These are phyloP conservation scores for Penicillium egyptiacum DNA, from an alignment of 495 filamentous ascomycete genomes.

Conservation along the genomic window DNA sequence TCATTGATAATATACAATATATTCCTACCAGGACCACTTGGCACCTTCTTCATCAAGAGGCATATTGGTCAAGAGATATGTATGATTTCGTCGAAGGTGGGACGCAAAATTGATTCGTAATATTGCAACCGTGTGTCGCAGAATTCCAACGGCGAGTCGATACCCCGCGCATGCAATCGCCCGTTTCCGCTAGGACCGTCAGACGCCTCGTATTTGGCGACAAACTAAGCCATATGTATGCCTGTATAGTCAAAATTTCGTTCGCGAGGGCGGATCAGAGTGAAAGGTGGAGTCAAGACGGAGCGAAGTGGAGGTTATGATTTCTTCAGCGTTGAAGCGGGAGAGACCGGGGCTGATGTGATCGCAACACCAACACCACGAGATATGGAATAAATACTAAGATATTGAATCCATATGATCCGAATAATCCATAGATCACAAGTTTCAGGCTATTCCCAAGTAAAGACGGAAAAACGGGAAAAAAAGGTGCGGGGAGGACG, in stretches of 20 bases:
- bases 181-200: constrained; percentile 6
- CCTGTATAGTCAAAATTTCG: background rate
- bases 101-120: constrained; percentile 7
- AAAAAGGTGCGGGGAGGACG: constrained; percentile 10
- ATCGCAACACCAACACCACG: constrained; percentile 1
- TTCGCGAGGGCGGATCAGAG: background rate
- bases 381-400: background rate
- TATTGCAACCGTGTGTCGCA: constrained; percentile 3
- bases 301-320: constrained; percentile 9
- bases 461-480: background rate
- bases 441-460: background rate
- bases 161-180: constrained; percentile 12
- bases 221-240: constrained; percentile 10
- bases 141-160: background rate
- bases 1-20: constrained; percentile 1
- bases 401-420: background rate
- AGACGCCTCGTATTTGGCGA: constrained; percentile 1
- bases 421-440: background rate
- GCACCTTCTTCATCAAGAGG: constrained; percentile 48
- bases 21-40: constrained; percentile 54
- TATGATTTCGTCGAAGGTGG: constrained; percentile 2
- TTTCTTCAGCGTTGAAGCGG: constrained; percentile 12
- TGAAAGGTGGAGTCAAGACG: constrained; percentile 11
- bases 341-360: constrained; percentile 9
- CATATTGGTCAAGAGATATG: constrained; percentile 31